Percentiles rank a stretch among this genome's conserved stretches.
Conservation (phyloP, 2,329 filamentous ascomycete species). For the Nigrograna mackinnonii region DNA sequence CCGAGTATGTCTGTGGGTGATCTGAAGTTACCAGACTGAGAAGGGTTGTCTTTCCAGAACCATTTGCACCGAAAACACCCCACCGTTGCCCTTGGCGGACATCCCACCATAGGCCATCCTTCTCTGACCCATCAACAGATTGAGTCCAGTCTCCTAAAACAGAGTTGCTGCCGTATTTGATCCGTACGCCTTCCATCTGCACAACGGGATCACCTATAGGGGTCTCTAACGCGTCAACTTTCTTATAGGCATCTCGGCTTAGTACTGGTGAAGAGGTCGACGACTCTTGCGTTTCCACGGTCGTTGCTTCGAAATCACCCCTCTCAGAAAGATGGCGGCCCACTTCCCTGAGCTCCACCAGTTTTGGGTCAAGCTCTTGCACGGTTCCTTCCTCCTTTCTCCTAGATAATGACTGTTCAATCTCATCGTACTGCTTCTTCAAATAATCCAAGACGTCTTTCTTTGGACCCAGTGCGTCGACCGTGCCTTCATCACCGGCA, state of each 20-base stretch:
- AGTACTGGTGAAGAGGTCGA: conserved; percentile 9
- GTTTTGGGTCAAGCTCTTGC: conserved; percentile 16
- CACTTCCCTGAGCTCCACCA: conserved; percentile 29
- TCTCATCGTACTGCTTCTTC: conserved; percentile 25
- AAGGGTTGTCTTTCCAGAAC: conserved; percentile 93
- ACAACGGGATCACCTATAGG: conserved; percentile 70
- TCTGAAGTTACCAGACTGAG: conserved; percentile 92
- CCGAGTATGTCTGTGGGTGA: conserved; percentile 90
- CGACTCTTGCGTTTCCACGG: conserved; percentile 7
- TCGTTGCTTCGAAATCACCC: conserved; percentile 26
- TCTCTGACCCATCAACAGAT: conserved; percentile 51
- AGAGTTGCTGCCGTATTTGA: conserved; percentile 76
- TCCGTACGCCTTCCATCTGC: conserved; percentile 83
- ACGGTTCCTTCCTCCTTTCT: neutral
- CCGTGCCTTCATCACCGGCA: conserved; percentile 67
- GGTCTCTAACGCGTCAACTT: conserved; percentile 17
- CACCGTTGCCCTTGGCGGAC: conserved; percentile 83
- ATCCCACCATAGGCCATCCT: conserved; percentile 77
- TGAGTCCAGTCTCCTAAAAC: conserved; percentile 83
- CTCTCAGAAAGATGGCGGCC: conserved; percentile 29
- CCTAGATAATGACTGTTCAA: conserved; percentile 35
- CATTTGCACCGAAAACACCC: conserved; percentile 93
- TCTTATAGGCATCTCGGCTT: conserved; percentile 36
- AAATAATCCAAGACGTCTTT: conserved; percentile 60
- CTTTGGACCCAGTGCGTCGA: conserved; percentile 69